Evolutionary conservation across 495 filamentous ascomycete species (phyloP), one percentile per base, ranked within the genome.

Genomic region (Aspergillus funiculosus): DNA sequence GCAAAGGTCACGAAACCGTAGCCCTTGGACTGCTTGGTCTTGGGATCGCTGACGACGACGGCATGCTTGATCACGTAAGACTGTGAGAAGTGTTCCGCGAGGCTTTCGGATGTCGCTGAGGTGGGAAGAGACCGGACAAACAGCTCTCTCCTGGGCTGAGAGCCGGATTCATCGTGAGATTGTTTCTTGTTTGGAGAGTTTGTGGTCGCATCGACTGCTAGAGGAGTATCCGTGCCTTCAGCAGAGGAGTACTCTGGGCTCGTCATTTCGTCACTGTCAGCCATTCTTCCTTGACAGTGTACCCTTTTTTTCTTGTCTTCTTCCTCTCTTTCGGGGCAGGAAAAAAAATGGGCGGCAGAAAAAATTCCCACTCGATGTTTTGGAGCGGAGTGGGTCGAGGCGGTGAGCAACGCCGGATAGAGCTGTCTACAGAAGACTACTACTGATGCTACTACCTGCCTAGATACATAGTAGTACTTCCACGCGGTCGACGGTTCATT

Each of bases 1-100:
- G 89, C 83, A 56, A 97, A 95, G 9, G 92, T 95, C 35, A 97
- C 90, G 66, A 99, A 99, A 37, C 92, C 92, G 63, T 86, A 99
- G 7, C 91, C 91, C 53, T 87, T 85, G 14, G 86, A 95, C 36
- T 78, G 67, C 56, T 95, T 94, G 5, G 87, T 92, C 46, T 75
- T 65, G 1, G 83, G 76, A 61, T 97, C 89, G 24, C 78, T 68
- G 14, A 99, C 87, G 9, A 89, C 87, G 4, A 83, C 85, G 39
- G 91, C 91, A 64, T 97, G 92, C 61, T 95, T 96, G 60, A 97
- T 75, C 17, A 94, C 88, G 59, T 88, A 96, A 42, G 84, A 81
- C 63, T 95, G 81, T 4, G 92, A 99, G 67, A 99, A 99, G 65
- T 85, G 80, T 48, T 85, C 80, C 31, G 87, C 83, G 24, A 99